Evolutionary conservation across 2,329 filamentous ascomycete species (phyloP).

Genomic region (Aspergillus pseudonomiae): DNA sequence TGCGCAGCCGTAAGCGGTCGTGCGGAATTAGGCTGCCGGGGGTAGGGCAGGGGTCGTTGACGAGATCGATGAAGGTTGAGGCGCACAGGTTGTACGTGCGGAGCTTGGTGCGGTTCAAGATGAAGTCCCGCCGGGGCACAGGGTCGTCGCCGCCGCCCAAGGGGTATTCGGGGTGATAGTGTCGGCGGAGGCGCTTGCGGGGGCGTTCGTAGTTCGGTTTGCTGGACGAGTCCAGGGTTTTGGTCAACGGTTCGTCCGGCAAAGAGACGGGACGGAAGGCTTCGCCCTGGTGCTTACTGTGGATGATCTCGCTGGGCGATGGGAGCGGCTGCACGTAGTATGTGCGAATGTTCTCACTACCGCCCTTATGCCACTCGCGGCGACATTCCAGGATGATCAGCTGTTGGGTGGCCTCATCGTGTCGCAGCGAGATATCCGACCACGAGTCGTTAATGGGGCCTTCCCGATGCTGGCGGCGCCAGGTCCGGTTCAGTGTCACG

Average conservation of each 20-base stretch:
- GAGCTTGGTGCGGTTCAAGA: slow-evolving; percentile 48
- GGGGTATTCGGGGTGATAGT: slow-evolving; percentile 46
- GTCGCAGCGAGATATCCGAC: slow-evolving; percentile 66
- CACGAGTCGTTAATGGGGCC: slow-evolving; percentile 75
- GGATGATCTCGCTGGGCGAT: slow-evolving; percentile 29
- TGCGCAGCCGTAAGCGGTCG: slow-evolving; percentile 46
- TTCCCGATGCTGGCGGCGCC: slow-evolving; percentile 68
- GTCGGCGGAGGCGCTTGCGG: slow-evolving; percentile 39
- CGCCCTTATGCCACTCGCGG: slow-evolving; percentile 65
- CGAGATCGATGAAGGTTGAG: slow-evolving; percentile 47
- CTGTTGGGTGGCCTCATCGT: slow-evolving; percentile 61
- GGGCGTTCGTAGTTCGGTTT: slow-evolving; percentile 40
- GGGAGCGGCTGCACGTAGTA: slow-evolving; percentile 61
- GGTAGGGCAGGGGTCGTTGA: slow-evolving; percentile 40
- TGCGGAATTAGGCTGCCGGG: slow-evolving; percentile 31
- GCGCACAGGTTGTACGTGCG: slow-evolving; percentile 45
- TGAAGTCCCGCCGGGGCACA: slow-evolving; percentile 41
- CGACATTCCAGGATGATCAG: slow-evolving; percentile 68
- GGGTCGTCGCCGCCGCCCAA: slow-evolving; percentile 21
- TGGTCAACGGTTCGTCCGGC: slow-evolving; percentile 34
- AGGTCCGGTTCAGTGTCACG: slow-evolving; percentile 57
- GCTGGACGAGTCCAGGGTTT: slow-evolving; percentile 28
- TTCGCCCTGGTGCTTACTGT: slow-evolving; percentile 18
- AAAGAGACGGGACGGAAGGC: slow-evolving; percentile 18
- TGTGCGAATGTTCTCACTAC: slow-evolving; percentile 63